Evolutionary conservation across 257 asterid species (phyloP).

Genomic region (Scutellaria galericulata): DNA sequence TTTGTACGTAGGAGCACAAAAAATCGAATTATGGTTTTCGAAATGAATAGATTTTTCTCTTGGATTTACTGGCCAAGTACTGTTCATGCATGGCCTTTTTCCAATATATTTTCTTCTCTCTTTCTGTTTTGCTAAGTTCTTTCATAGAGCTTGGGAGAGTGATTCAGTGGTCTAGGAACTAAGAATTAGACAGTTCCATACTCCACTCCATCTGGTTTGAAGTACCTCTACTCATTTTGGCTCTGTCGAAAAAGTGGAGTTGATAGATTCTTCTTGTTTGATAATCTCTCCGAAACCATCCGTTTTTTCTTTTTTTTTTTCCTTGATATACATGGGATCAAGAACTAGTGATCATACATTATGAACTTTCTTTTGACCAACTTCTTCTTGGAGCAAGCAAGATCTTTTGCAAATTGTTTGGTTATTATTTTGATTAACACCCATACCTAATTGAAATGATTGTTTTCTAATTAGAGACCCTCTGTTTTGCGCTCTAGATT

Average conservation of each 20-base stretch:
- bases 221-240: not conserved
- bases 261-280: not conserved
- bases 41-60: not conserved
- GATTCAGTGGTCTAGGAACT: conserved; percentile 3
- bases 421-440: not conserved
- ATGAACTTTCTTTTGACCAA: not conserved
- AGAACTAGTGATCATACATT: not conserved
- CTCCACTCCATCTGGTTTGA: not conserved
- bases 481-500: conserved; percentile 22
- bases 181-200: not conserved
- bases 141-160: conserved; percentile 8
- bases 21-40: not conserved
- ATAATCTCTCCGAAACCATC: not conserved
- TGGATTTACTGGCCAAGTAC: not conserved
- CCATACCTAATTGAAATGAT: conserved; percentile 2
- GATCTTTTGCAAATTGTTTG: not conserved
- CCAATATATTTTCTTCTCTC: not conserved
- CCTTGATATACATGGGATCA: not conserved
- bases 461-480: not conserved
- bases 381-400: conserved; percentile 13
- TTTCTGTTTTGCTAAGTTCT: conserved; percentile 8
- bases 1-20: not conserved
- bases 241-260: not conserved
- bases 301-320: not conserved
- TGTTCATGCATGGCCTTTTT: not conserved